Base-by-base conservation (phyloP, 2,329 filamentous ascomycete species). In the Xylariaceae sp. region DNA sequence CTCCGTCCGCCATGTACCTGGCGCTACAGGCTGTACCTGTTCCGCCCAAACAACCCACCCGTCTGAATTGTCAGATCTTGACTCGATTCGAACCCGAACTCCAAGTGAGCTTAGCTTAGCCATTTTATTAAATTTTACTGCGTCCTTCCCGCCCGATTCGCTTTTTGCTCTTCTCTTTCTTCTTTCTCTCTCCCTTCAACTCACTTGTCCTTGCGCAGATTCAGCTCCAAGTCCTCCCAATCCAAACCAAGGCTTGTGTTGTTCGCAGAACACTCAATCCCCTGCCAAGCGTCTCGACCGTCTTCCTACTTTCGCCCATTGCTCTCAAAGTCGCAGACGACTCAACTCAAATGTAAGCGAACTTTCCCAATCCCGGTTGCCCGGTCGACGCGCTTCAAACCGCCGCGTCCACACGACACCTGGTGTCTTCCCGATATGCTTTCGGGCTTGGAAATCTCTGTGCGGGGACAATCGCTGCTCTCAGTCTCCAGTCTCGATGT, bases 131-230 rank as follows among this genome's bases (percentile, higher is more conserved):
- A 19, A 61, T 66, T 60, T 64, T 65, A 64, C 63, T 60, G 60
- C 62, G 65, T 65, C 61, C 62, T 60, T 61, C 61, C 63, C 62
- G 47, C 61, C 55, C 60, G 51, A 54, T 47, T 57, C 56, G 54
- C 51, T 60, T 62, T 60, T 61, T 56, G 55, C 61, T 56, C 53
- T 56, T 58, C 60, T 47, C 57, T 55, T 44, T 60, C 53, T 56
- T 61, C 55, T 61, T 51, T 60, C 58, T 57, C 63, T 57, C 47
- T 57, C 55, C 51, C 59, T 55, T 62, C 59, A 68, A 68, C 67
- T 67, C 68, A 67, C 67, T 67, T 63, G 68, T 66, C 67, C 66
- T 68, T 69, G 67, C 60, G 62, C 58, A 53, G 62, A 49, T 57
- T 54, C 53, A 59, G 52, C 54, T 57, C 35, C 47, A 61, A 58